Evolutionary conservation across 1,139 yeast species (phyloP), one percentile per base, ranked within the genome.

Genomic region (Yamadazyma dendronema): DNA sequence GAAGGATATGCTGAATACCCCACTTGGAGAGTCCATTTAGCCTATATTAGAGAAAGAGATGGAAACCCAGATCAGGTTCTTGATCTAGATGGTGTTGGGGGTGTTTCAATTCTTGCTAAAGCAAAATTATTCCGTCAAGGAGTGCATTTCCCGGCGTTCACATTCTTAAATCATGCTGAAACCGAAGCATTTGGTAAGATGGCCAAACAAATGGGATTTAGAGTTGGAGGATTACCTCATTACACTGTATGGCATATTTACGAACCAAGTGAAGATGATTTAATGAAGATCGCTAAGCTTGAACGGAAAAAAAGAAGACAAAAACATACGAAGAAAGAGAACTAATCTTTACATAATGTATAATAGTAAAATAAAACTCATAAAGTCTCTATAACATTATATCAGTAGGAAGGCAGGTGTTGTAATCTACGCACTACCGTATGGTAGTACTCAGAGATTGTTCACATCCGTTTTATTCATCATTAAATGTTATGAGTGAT

Each of bases 1-100:
- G 96, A 88, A 60, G 96, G 96, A 1, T 88, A 88, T 59, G 88
- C 88, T 0, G 95, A 87, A 56, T 87, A 83, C 55, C 89, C 92
- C 7, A 88, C 96, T 0, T 87, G 90, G 82, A 74, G 96, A 60
- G 84, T 80, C 3, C 95, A 86, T 62, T 67, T 87, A 52, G 94
- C 90, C 0, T 82, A 84, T 50, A 67, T 80, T 32, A 73, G 95
- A 47, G 81, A 81, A 47, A 63, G 77, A 6, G 58, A 73, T 29
- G 92, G 90, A 11, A 65, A 82, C 54, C 80, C 77, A 5, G 62
- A 79, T 46, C 89, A 82, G 47, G 70, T 83, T 17, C 65, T 87
- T 28, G 87, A 82, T 43, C 62, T 88, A 39, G 96, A 88, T 57
- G 96, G 96, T 42, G 86, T 88, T 41, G 96, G 96, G 14, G 96